These are phyloP conservation scores for Termitomyces sp. DNA, from an alignment of 768 basidiomycete genomes.

Conservation along the genomic window DNA sequence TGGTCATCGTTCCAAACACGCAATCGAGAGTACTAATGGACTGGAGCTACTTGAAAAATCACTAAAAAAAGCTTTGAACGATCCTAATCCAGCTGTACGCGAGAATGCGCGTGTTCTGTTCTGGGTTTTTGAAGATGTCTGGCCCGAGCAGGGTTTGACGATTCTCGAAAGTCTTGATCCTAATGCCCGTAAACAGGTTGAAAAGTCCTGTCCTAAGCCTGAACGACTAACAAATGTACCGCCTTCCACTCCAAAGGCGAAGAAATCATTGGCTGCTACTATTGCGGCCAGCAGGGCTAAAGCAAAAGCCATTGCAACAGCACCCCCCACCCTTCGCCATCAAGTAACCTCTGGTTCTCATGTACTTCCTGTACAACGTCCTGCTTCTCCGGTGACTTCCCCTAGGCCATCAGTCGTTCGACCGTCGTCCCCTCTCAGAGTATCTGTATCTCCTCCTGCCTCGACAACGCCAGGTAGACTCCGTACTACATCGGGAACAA, in stretches of 20 bases:
- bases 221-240: conserved; percentile 35
- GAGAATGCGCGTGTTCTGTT: conserved; percentile 70
- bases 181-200: conserved; percentile 73
- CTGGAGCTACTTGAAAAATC: conserved; percentile 72
- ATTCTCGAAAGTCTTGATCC: conserved; percentile 70
- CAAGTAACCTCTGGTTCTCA: conserved; percentile 77
- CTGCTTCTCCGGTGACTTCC: conserved; percentile 39
- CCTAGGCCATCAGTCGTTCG: conserved; percentile 35
- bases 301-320: conserved; percentile 78
- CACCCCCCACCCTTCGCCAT: conserved; percentile 76
- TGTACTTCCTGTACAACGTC: conserved; percentile 43
- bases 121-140: conserved; percentile 77
- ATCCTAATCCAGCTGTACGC: conserved; percentile 76
- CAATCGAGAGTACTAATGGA: conserved; percentile 68
- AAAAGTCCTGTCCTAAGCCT: conserved; percentile 76
- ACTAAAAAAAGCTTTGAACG: conserved; percentile 68
- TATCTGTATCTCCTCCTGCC: conserved; percentile 45
- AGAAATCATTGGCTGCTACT: conserved; percentile 81
- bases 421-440: conserved; percentile 45
- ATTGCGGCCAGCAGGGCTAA: conserved; percentile 90
- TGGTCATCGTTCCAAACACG: conserved; percentile 53
- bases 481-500: conserved; percentile 21
- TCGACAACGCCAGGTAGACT: conserved; percentile 40
- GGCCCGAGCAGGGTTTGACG: conserved; percentile 63
- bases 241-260: conserved; percentile 54